Conservation (phyloP, 169 alveolate genomes). For the Plasmodium yoelii region DNA sequence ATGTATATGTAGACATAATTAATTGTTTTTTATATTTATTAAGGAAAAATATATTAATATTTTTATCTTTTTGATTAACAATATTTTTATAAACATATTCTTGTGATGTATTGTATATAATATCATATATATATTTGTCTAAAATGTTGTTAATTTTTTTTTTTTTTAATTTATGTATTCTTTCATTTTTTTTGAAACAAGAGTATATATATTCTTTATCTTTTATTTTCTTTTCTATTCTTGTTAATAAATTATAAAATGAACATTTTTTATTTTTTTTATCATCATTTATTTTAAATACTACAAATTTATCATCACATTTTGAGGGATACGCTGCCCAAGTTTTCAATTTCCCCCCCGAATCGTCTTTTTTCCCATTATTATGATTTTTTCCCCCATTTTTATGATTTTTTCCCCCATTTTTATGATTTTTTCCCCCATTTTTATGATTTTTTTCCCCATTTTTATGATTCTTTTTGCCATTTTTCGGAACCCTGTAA, state of each 20-base stretch:
- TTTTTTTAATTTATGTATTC: neutral
- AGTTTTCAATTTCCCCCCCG: too few relatives aligned
- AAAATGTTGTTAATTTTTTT: neutral
- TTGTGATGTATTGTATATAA: slow-evolving; percentile 36
- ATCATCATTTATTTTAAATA: too few relatives aligned
- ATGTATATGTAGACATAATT: too few relatives aligned
- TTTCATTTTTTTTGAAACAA: neutral
- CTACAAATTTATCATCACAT: too few relatives aligned
- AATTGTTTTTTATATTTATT: slow-evolving; percentile 40
- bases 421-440: too few relatives aligned
- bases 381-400: too few relatives aligned
- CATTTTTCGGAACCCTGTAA: too few relatives aligned
- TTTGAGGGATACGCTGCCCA: too few relatives aligned
- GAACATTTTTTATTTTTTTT: neutral
- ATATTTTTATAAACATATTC: slow-evolving; percentile 58
- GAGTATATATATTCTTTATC: neutral
- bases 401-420: too few relatives aligned
- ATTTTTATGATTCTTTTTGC: too few relatives aligned
- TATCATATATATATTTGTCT: slow-evolving; percentile 18
- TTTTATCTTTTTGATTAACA: slow-evolving; percentile 4
- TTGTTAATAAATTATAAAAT: slow-evolving; percentile 1
- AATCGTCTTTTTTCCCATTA: too few relatives aligned
- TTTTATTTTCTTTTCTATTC: neutral
- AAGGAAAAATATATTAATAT: slow-evolving; percentile 24
- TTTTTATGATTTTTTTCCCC: too few relatives aligned